Conservation (phyloP, 805 yeast genomes). For the Millerago galiae region DNA sequence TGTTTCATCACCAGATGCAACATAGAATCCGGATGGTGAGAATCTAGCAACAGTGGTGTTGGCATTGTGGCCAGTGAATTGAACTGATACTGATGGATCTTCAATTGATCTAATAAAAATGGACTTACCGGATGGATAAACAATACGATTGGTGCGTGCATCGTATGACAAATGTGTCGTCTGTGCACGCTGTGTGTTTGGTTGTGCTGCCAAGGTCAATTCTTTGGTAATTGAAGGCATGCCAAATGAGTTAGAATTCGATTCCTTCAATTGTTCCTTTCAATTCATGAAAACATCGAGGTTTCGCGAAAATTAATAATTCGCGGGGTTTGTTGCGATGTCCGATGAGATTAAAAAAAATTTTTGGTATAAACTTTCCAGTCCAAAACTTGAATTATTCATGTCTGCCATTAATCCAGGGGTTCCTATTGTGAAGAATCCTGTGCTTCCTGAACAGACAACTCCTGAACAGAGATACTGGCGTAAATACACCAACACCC, state of each 20-base stretch:
- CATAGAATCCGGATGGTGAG: constrained; percentile 82
- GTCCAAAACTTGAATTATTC: not conserved
- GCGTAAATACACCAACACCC: constrained; percentile 82
- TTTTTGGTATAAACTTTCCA: not conserved
- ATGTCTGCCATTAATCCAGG: constrained; percentile 76
- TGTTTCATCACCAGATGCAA: constrained; percentile 89
- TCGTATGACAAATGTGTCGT: constrained; percentile 75
- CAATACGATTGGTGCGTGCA: constrained; percentile 57
- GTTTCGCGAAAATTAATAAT: too few relatives aligned
- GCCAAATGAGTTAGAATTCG: not conserved
- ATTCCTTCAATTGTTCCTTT: not conserved
- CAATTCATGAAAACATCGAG: too few relatives aligned
- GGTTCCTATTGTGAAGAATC: constrained; percentile 57
- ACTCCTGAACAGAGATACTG: constrained; percentile 94
- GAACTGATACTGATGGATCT: constrained; percentile 28
- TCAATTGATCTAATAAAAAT: constrained; percentile 53
- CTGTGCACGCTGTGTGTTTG: constrained; percentile 66
- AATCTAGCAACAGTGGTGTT: constrained; percentile 80
- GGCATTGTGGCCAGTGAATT: constrained; percentile 65
- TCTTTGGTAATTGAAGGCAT: constrained; percentile 21
- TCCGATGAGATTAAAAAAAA: too few relatives aligned
- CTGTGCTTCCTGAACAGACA: constrained; percentile 75
- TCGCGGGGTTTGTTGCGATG: too few relatives aligned
- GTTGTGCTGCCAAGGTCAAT: constrained; percentile 65
- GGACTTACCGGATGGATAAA: constrained; percentile 74